Conservation (phyloP, 176 grass and related monocot species). For the Dactylis glomerata region DNA sequence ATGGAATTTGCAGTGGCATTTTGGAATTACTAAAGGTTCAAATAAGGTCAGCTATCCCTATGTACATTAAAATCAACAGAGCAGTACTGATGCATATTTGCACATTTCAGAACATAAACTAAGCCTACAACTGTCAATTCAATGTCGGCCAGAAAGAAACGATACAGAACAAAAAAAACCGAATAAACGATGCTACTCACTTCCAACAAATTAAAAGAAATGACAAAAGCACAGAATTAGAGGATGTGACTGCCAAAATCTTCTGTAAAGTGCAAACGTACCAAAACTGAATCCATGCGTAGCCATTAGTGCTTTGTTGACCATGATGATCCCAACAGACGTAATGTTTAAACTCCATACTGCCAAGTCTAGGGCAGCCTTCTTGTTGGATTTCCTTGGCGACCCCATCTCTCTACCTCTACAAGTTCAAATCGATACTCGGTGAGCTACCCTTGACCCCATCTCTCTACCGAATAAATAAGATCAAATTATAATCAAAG, state of each 20-base stretch:
- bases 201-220: neutral
- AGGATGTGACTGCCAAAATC: neutral
- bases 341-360: conserved; percentile 83
- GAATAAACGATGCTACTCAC: neutral
- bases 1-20: neutral
- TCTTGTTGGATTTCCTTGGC: conserved; percentile 69
- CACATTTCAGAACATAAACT: neutral
- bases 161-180: neutral
- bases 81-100: neutral
- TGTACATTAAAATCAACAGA: neutral
- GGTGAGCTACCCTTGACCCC: conserved; percentile 4
- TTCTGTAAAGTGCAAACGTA: conserved; percentile 15
- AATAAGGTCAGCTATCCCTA: neutral
- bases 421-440: conserved; percentile 1
- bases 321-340: conserved; percentile 89
- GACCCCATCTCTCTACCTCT: conserved; percentile 43
- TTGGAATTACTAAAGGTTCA: neutral
- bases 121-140: neutral
- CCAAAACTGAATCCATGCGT: conserved; percentile 74
- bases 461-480: too few relatives aligned
- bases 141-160: neutral
- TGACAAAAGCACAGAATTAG: neutral
- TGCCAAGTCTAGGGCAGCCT: conserved; percentile 57
- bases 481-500: too few relatives aligned
- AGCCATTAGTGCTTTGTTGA: conserved; percentile 89